These are phyloP conservation scores for Avena insularis DNA, from an alignment of 176 grass and related monocot genomes.

Conservation along the genomic window DNA sequence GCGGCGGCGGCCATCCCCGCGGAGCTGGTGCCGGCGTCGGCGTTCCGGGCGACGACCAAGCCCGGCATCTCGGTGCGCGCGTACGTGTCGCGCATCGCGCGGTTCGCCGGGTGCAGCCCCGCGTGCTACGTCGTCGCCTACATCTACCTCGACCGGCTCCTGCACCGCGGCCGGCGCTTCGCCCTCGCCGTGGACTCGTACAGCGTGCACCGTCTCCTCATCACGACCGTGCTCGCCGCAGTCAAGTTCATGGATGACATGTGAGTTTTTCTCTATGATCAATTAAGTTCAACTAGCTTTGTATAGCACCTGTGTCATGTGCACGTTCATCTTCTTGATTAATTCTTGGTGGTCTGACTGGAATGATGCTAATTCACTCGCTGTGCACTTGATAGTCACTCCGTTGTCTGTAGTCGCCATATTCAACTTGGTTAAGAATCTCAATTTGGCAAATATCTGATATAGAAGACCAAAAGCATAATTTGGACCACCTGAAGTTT, in stretches of 20 bases:
- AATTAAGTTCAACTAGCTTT: neutral
- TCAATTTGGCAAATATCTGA: neutral
- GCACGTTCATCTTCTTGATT: constrained; percentile 26
- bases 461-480: neutral
- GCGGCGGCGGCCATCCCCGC: neutral
- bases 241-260: constrained; percentile 81
- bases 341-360: constrained; percentile 9
- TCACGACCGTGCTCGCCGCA: constrained; percentile 68
- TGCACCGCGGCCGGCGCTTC: constrained; percentile 43
- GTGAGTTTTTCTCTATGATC: constrained; percentile 53
- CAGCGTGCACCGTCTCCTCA: constrained; percentile 74
- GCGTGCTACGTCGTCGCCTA: constrained; percentile 79
- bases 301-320: neutral
- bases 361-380: neutral
- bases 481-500: constrained; percentile 19
- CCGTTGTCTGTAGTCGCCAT: neutral
- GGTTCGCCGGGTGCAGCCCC: constrained; percentile 67
- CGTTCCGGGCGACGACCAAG: constrained; percentile 63
- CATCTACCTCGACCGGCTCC: constrained; percentile 79
- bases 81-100: constrained; percentile 67
- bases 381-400: neutral
- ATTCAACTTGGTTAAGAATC: neutral
- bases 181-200: constrained; percentile 65
- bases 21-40: constrained; percentile 40
- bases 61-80: constrained; percentile 63